A percentile compares a stretch with the other conserved stretches of the same genome.
Evolutionary conservation across 2,329 filamentous ascomycete genomes (phyloP).

Genomic region (Coniochaeta sp.): DNA sequence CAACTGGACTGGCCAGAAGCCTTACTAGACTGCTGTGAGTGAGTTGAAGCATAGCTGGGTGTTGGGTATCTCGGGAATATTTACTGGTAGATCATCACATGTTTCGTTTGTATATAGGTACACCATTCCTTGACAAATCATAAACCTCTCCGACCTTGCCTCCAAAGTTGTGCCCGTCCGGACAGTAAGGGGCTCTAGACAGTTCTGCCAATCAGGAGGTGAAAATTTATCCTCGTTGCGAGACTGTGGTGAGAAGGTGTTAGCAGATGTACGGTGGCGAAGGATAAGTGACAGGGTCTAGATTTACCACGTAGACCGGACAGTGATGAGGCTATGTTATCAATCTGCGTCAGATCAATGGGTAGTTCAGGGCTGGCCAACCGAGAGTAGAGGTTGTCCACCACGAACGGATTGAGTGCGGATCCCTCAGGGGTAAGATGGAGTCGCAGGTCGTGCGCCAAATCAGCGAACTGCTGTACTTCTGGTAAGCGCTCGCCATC

Average conservation of each 20-base stretch:
- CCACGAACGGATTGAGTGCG: neutral
- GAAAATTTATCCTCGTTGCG: neutral
- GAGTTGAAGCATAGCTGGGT: neutral
- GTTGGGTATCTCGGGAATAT: neutral
- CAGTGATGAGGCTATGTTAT: neutral
- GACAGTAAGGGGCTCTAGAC: neutral
- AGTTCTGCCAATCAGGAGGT: neutral
- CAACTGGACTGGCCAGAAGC: neutral
- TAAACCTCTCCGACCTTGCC: neutral
- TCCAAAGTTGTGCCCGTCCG: neutral
- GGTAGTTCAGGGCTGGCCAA: neutral
- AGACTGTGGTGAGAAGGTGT: neutral
- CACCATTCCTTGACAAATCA: neutral
- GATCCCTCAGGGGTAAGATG: neutral
- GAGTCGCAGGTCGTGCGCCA: neutral
- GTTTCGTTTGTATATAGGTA: neutral
- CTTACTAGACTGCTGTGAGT: neutral
- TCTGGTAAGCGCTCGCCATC: neutral
- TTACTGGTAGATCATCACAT: neutral
- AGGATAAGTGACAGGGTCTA: neutral
- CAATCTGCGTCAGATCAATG: neutral
- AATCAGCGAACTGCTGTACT: neutral
- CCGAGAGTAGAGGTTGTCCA: neutral
- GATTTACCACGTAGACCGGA: neutral
- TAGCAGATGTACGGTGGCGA: neutral